Base-by-base conservation (phyloP, 2,329 filamentous ascomycete species). In the Cladophialophora exuberans region DNA sequence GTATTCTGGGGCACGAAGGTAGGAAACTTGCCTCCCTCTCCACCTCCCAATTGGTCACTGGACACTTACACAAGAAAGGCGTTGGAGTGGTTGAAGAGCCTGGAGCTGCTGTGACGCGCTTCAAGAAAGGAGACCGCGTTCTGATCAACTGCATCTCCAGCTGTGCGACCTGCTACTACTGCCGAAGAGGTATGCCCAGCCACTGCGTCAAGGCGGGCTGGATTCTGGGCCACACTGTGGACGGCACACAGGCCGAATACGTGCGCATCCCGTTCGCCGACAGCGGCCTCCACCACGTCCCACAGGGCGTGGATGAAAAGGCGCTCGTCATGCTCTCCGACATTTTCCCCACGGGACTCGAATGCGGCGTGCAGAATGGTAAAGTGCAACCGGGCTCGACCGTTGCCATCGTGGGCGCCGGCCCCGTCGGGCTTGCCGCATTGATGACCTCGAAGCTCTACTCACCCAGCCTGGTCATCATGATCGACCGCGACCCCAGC, bases 241-340 rank as follows among this genome's bases (percentile, higher is more conserved):
- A 82, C 59, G 80, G 80, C 39, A 82, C 78, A 0, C 80, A 83
- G 62, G 81, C 80, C n/a, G 80, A 83, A 62, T 82, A 77, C 57
- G 79, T 82, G 31, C 72, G 79, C 17, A 74, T 82, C 38, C 78
- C 77, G 1, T 74, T 78, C 62, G 80, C 79, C 0, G 73, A 77
- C 52, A 73, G 72, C 6, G 79, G 75, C 6, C 70, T 83, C 6
- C 75, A 79, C 63, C 60, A 67, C 2, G 64, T 81, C 1, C 77
- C 79, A 0, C 38, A 62, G 0, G 73, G 69, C 1, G 72, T 76
- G 1, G 73, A 77, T 20, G 72, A 75, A 36, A 67, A 69, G 2
- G 67, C 71, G 0, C 64, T 78, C 3, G 76, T 84, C 1, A 76
- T 80, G 64, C 66, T 84, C 9, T 79, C 76, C 52, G 82, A 84